Base-by-base conservation (phyloP, 225 moss, liverwort and hornwort genomes). In the Sphagnum tenellum region DNA sequence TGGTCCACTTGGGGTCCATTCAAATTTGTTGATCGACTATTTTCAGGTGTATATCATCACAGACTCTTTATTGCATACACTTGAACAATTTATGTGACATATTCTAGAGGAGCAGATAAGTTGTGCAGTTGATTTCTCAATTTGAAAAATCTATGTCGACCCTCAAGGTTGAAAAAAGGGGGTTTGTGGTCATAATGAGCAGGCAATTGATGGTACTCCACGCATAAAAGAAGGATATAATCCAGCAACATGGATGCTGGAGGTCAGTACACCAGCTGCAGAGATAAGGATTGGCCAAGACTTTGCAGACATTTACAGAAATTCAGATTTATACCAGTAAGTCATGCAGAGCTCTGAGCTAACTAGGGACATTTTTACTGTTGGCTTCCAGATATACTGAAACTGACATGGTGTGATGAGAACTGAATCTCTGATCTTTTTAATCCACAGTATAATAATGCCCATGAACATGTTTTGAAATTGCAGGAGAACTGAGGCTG, bases 221-320 rank as follows among this genome's bases (percentile, higher is more conserved):
- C 64, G 75, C 60, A 89, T 91, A 29, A 79, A 67, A 67, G 87
- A 86, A 72, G 88, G 88, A 47, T 89, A 89, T 48, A 94, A 94
- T 68, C 89, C 94, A 72, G 94, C 94, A 48, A 91, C 94, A 60
- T 94, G 91, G 91, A 91, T 94, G 89, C 74, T 94, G 54, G 94
- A 91, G 70, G 72, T 94, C 5, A 79, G 78, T 12, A 86, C 89
- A 57, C 64, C 83, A 13, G 76, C 85, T 65, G 73, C 88, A 63
- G 91, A 94, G 79, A 47, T 76, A 60, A 83, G 77, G 4, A 78
- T 76, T 50, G 87, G 88, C 56, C 81, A 84, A 69, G 91, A 94
- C 54, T 94, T 94, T 45, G 83, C 91, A 63, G 86, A 87, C 57
- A 68, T 82, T 60, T 94, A 89, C 65, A 71, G 48, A 58, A 67